Evolutionary conservation across 2,329 filamentous ascomycete species (phyloP).

Genomic region (Diaporthe sp.): DNA sequence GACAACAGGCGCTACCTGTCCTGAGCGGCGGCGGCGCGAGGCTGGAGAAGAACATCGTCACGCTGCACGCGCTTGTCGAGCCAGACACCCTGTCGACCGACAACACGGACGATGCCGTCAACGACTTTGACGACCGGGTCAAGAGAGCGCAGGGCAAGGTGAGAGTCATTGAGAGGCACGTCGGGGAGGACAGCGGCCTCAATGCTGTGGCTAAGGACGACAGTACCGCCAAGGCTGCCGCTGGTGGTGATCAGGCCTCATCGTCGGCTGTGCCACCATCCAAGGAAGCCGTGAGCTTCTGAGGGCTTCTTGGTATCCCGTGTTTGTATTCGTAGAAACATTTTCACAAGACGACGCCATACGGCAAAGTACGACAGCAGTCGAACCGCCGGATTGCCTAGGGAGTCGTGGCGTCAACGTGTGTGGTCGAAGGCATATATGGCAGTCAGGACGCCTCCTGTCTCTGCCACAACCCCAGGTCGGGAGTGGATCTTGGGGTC

Average conservation of each 20-base stretch:
- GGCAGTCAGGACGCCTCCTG: not conserved
- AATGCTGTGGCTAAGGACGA: not conserved
- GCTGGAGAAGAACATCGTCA: conserved; percentile 81
- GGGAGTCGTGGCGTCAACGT: not conserved
- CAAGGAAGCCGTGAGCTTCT: conserved; percentile 28
- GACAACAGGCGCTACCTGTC: conserved; percentile 49
- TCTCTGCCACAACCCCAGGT: not conserved
- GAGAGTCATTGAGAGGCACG: conserved; percentile 85
- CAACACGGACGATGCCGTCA: conserved; percentile 90
- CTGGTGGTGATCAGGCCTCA: conserved; percentile 4
- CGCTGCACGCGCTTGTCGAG: conserved; percentile 83
- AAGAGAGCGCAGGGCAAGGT: conserved; percentile 87
- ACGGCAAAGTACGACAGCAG: not conserved
- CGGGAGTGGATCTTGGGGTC: not conserved
- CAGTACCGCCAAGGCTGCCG: not conserved
- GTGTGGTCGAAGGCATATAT: not conserved
- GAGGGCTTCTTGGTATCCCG: not conserved
- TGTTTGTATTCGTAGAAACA: too few relatives aligned
- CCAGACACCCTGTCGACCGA: conserved; percentile 81
- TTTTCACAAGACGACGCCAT: not conserved
- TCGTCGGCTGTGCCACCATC: conserved; percentile 13
- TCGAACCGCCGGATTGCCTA: not conserved
- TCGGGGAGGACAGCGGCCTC: conserved; percentile 54
- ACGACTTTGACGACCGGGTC: conserved; percentile 90
- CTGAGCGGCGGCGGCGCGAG: conserved; percentile 62